phyloP scores from a whole-genome alignment of 306 rosid species.

The Pterocarpus santalinus region DNA sequence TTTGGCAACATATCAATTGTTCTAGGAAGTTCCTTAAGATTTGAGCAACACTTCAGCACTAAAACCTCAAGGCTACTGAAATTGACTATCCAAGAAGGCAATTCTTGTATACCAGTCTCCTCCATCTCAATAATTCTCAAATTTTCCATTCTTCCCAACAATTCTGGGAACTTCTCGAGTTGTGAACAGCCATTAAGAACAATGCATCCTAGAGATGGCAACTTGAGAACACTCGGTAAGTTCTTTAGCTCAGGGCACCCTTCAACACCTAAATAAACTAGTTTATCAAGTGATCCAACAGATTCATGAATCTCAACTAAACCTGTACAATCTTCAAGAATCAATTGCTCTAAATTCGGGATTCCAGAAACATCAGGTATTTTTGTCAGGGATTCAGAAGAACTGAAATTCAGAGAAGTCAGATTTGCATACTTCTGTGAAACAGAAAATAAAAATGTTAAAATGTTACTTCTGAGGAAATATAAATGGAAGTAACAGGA shows the following conservation, averaged over 20 bases:
- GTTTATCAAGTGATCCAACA: slow-evolving; percentile 45
- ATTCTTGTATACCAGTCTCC: slow-evolving; percentile 46
- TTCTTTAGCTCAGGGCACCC: slow-evolving; percentile 43
- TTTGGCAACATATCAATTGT: slow-evolving; percentile 38
- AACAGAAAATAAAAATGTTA: slow-evolving; percentile 34
- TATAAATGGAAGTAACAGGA: neutral
- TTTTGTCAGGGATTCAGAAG: slow-evolving; percentile 34
- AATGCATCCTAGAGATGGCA: slow-evolving; percentile 43
- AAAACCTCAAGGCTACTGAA: slow-evolving; percentile 41
- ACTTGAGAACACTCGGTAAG: slow-evolving; percentile 35
- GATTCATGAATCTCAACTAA: slow-evolving; percentile 50
- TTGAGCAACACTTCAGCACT: slow-evolving; percentile 38
- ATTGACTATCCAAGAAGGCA: slow-evolving; percentile 40
- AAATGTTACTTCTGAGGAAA: neutral
- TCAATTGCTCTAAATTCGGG: slow-evolving; percentile 42
- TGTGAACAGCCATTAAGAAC: slow-evolving; percentile 42
- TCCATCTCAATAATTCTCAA: slow-evolving; percentile 34
- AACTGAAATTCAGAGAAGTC: slow-evolving; percentile 41
- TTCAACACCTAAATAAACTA: slow-evolving; percentile 39
- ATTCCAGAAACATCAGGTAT: slow-evolving; percentile 48
- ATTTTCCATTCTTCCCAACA: slow-evolving; percentile 40
- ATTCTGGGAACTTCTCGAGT: slow-evolving; percentile 43
- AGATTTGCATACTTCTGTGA: slow-evolving; percentile 41
- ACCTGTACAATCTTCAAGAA: slow-evolving; percentile 40
- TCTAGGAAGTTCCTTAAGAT: slow-evolving; percentile 38